These are phyloP conservation scores for Infundibulicybe gibba DNA, from an alignment of 768 basidiomycete genomes.

Conservation along the genomic window DNA sequence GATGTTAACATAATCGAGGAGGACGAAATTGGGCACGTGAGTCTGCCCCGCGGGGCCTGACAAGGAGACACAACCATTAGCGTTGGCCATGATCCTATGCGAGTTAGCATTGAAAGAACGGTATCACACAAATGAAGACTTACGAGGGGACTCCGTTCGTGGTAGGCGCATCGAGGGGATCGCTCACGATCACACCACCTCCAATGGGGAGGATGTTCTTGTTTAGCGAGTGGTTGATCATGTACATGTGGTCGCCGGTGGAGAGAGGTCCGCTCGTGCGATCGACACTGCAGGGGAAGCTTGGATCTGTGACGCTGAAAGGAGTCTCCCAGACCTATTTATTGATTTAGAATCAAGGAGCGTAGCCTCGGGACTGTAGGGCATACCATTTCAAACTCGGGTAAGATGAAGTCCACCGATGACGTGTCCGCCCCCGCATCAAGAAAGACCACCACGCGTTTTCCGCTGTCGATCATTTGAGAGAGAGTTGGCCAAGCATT, in stretches of 20 bases:
- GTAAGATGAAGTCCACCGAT: slow-evolving; percentile 49
- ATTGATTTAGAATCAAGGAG: not conserved
- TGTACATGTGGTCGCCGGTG: slow-evolving; percentile 47
- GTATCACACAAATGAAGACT: slow-evolving; percentile 13
- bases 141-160: slow-evolving; percentile 35
- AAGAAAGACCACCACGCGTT: slow-evolving; percentile 60
- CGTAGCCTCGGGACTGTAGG: not conserved
- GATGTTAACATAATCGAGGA: no score
- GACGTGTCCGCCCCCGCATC: slow-evolving; percentile 46
- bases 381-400: slow-evolving; percentile 51
- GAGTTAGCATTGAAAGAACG: not conserved
- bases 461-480: slow-evolving; percentile 53
- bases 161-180: slow-evolving; percentile 28
- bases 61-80: slow-evolving; percentile 39
- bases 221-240: slow-evolving; percentile 59
- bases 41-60: slow-evolving; percentile 22
- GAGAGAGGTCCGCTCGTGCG: slow-evolving; percentile 46
- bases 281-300: slow-evolving; percentile 55
- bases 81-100: slow-evolving; percentile 34
- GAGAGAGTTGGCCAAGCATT: slow-evolving; percentile 62
- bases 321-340: slow-evolving; percentile 56
- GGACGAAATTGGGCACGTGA: slow-evolving; percentile 44
- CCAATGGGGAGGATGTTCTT: slow-evolving; percentile 35
- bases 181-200: slow-evolving; percentile 32
- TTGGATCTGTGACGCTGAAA: slow-evolving; percentile 43